Evolutionary conservation across 192 early-diverging fungal species (phyloP), one percentile per base, ranked within the genome.

Genomic region (Rhizophagus prolifer): DNA sequence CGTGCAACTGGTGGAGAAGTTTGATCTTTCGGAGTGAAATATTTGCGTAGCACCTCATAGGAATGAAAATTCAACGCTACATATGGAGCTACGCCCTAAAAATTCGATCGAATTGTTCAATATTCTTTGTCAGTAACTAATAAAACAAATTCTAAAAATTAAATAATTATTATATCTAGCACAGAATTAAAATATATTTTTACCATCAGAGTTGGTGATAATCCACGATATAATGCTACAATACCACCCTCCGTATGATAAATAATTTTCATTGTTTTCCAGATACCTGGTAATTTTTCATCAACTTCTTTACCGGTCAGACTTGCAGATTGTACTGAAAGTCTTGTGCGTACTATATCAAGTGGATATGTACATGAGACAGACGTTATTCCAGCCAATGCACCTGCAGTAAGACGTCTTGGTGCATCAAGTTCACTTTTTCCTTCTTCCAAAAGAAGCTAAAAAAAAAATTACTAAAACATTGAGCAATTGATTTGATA

Each of bases 21-120:
- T 79, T 87, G 85, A 74, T 89, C 89, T 3, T 71, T 76, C 1
- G 90, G 90, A 14, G 90, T 92, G 65, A 94, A 86, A 75, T 88
- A 87, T 75, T 88, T 82, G 74, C 91, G 91, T 44, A 94, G 79
- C 5, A 92, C 89, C 65, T 94, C 93, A 75, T 94, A 94, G 70
- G 88, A 92, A 77, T 91, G 91, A 77, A 94, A 94, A 82, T 92
- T 94, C 44, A 94, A 85, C 13, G 92, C 93, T 50, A 94, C 91
- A 80, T 94, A 94, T 3, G 93, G 93, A 9, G 91, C 91, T 12
- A 94, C 92, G 28, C 93, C 93, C 86, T 87, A 79, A 21, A 63
- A 28, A 54, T 4, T 19, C 47, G 46, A 38, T 38, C 36, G 6
- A 36, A 36, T 31, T 31, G 2, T 31, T 34, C 31, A 41, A 41